Base-by-base conservation (phyloP, 2,329 filamentous ascomycete species). In the Trichophyton schoenleinii region DNA sequence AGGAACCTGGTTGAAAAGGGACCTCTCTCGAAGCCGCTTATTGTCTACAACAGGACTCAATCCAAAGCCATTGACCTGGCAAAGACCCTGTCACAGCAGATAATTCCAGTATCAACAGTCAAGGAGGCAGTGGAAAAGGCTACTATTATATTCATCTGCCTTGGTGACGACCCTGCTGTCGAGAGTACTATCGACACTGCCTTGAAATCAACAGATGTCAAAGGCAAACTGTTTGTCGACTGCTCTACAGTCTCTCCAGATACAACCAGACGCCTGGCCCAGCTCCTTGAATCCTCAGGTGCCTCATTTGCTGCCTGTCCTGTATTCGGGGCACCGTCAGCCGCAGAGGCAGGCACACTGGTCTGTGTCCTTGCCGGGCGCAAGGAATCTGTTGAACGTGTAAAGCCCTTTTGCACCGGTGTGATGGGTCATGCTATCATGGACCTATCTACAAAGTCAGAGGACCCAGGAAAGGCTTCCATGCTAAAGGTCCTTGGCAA, bases 241-340 rank as follows among this genome's bases (percentile, higher is more conserved):
- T 91, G 87, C 79, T 94, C 89, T 2, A 96, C 91, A 28, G 83
- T 96, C 41, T 88, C 94, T 72, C 91, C 91, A 0, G 87, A 91
- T 61, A 90, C 88, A 3, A 88, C 88, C 1, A 82, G 88, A 63
- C 79, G 78, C 28, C 73, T 89, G 2, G 85, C 85, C 28, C 78
- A 83, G 66, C 77, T 74, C 28, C 76, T 87, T 63, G 76, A 77
- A 11, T 78, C 71, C 1, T 79, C 79, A 25, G 87, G 87, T 4
- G 89, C 82, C 1, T 79, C 85, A 44, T 95, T 95, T 69, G 83
- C 95, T 18, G 87, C 88, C 0, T 84, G 82, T 67, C 85, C 86
- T 9, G 78, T 80, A 66, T 75, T 75, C 64, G 74, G 73, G 1
- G 73, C 73, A 1, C 73, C 73, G 5, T 68, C 72, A 20, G 71